Base-by-base conservation (phyloP, 805 yeast species). In the Candida maesae region DNA sequence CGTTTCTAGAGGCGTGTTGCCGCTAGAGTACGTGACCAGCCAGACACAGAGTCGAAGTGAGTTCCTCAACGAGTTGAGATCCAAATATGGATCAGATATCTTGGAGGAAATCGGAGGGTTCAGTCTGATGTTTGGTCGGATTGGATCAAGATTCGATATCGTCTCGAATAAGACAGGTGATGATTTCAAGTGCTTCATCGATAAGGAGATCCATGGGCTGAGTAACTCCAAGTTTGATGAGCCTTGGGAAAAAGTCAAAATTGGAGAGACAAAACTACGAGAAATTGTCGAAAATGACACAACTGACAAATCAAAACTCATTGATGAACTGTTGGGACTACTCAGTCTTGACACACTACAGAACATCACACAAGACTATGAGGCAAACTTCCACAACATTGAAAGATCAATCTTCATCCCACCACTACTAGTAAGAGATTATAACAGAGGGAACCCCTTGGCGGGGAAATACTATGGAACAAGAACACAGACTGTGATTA, bases 401-500 rank as follows among this genome's bases (percentile, higher is more conserved):
- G 70, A 70, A 33, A 64, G 73, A 23, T 75, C 85, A 3, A 78
- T 89, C 5, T 87, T 79, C 54, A 74, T 89, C 9, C 95, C 95
- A 2, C 87, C 88, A 0, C 54, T 84, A 30, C 58, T 58, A 35
- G 58, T 64, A 5, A 47, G 56, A 9, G 54, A 50, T n/a, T 51
- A 60, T 32, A 58, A 65, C 15, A 63, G 63, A 11, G 51, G 58
- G 15, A 59, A 65, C 4, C 44, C 48, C 15, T 51, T 61, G n/a
- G 62, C 68, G 13, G 87, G 88, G 0, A 60, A 67, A 17, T 79
- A 68, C 52, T 90, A 88, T 56, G 96, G 96, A 1, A 89, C 97
- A 0, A 65, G 96, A 40, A 85, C 96, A 0, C 96, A 89, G 59
- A 87, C 95, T 0, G 74, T 88, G 2, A 69, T 88, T 4, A 51